These are phyloP conservation scores for Aspergillaceae sp. DNA, from an alignment of 2,329 filamentous ascomycete species.

Conservation along the genomic window DNA sequence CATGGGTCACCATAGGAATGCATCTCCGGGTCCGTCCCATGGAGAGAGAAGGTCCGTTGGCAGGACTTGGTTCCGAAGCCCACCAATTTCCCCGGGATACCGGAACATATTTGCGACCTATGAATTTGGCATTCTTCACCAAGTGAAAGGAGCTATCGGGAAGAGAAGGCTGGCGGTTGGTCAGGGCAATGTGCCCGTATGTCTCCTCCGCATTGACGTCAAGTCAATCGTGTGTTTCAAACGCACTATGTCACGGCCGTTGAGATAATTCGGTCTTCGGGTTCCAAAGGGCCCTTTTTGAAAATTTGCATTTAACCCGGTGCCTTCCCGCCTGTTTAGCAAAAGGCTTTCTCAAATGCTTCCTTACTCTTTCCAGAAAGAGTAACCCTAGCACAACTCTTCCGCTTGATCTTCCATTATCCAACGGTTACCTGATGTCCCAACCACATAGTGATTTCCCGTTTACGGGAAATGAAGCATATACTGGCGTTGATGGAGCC, in stretches of 20 bases:
- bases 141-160: slow-evolving; percentile 2
- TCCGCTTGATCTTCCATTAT: neutral
- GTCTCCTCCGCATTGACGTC: slow-evolving; percentile 3
- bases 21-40: neutral
- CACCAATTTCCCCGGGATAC: neutral
- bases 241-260: neutral
- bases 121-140: neutral
- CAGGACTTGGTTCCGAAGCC: neutral
- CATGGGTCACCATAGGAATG: neutral
- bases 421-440: neutral
- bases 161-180: slow-evolving; percentile 9
- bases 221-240: slow-evolving; percentile 4
- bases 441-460: neutral
- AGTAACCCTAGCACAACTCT: neutral
- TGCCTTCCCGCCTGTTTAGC: neutral
- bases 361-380: neutral
- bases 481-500: neutral
- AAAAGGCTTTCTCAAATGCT: neutral
- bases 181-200: slow-evolving; percentile 16
- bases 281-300: neutral
- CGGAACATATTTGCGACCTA: slow-evolving; percentile 12
- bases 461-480: neutral
- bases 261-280: no score
- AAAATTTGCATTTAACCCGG: neutral
- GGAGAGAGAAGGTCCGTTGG: neutral